A percentile compares a stretch with the other conserved stretches of the same genome.
Conservation (phyloP, 345 rosid species). For the Iberis pinnata region DNA sequence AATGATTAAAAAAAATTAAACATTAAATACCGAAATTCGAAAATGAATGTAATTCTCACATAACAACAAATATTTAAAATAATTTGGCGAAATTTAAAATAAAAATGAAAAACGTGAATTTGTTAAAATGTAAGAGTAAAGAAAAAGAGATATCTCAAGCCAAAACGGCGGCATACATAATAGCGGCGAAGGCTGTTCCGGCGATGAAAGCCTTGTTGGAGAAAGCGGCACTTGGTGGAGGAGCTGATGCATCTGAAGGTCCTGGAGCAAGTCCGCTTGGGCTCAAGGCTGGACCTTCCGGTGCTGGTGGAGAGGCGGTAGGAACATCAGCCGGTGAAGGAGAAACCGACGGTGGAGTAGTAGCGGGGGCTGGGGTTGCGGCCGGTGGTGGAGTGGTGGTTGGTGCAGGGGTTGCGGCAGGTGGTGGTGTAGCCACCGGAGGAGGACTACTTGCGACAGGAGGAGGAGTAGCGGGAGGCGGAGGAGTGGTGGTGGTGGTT, state of each 20-base stretch:
- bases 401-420: conserved; percentile 19
- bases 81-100: too few relatives aligned
- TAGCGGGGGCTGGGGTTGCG: conserved; percentile 19
- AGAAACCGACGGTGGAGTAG: conserved; percentile 19
- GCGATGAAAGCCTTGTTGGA: conserved; percentile 35
- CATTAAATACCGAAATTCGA: too few relatives aligned
- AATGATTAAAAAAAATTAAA: too few relatives aligned
- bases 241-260: conserved; percentile 15
- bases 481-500: conserved; percentile 21
- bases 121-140: too few relatives aligned
- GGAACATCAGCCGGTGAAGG: conserved; percentile 30
- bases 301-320: conserved; percentile 26
- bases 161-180: conserved; percentile 42
- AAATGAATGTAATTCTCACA: too few relatives aligned
- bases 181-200: conserved; percentile 47
- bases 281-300: conserved; percentile 20
- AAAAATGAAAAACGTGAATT: too few relatives aligned
- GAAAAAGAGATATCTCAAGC: too few relatives aligned
- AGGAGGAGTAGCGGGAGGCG: conserved; percentile 13
- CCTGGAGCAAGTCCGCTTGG: conserved; percentile 24
- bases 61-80: too few relatives aligned
- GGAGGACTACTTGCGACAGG: background rate
- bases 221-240: conserved; percentile 23
- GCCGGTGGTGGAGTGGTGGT: conserved; percentile 28
- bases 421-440: conserved; percentile 21